These are phyloP conservation scores for Licmophora abbreviata DNA, from an alignment of 108 stramenopile genomes.

Conservation along the genomic window DNA sequence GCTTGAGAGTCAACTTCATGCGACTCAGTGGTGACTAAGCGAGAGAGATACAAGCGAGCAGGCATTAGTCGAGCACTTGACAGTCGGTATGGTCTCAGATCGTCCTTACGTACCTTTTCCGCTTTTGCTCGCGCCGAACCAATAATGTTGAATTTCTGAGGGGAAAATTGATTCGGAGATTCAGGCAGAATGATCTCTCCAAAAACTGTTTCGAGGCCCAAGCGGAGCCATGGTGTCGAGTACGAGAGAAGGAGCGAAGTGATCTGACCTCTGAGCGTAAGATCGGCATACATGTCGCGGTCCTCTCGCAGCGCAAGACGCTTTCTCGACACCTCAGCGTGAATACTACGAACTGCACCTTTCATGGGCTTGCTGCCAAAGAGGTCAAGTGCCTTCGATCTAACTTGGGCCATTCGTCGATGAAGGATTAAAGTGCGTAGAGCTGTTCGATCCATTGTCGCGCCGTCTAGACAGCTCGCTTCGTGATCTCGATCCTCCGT, in stretches of 20 bases:
- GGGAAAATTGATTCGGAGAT: not conserved
- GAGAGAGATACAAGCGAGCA: slow-evolving; percentile 2
- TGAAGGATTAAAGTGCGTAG: slow-evolving; percentile 28
- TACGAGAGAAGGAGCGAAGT: slow-evolving; percentile 77
- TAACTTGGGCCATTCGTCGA: slow-evolving; percentile 27
- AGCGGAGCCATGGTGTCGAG: slow-evolving; percentile 76
- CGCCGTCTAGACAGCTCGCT: not conserved
- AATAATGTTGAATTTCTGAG: not conserved
- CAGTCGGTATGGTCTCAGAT: not conserved
- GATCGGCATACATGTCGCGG: slow-evolving; percentile 75
- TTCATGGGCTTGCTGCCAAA: slow-evolving; percentile 39
- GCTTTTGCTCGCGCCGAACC: not conserved
- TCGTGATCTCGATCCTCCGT: slow-evolving; percentile 33
- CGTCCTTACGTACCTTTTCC: slow-evolving; percentile 2
- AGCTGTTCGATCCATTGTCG: slow-evolving; percentile 4
- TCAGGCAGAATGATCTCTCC: slow-evolving; percentile 44
- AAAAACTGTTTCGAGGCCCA: slow-evolving; percentile 87
- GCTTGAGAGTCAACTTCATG: slow-evolving; percentile 38
- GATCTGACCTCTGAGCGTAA: slow-evolving; percentile 59
- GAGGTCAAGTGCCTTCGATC: slow-evolving; percentile 23
- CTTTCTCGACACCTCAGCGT: slow-evolving; percentile 60
- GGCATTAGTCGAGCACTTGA: not conserved
- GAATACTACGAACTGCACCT: slow-evolving; percentile 26
- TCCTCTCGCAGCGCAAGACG: slow-evolving; percentile 70
- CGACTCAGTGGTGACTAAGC: slow-evolving; percentile 18